Conservation (phyloP, 2,329 filamentous ascomycete genomes). For the Fusarium vanettenii region DNA sequence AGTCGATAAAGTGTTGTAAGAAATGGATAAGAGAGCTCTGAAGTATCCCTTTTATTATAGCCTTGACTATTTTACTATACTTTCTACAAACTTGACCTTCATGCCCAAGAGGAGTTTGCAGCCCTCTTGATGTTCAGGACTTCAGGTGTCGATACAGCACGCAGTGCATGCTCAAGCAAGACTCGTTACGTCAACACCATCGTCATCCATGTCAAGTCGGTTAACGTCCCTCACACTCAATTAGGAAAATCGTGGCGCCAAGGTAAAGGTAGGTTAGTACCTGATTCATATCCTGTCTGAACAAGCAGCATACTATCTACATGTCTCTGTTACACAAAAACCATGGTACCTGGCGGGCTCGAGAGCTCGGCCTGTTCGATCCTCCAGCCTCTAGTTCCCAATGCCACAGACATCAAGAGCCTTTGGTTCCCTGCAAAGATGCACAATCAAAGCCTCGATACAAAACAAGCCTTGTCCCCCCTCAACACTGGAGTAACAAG, state of each 20-base stretch:
- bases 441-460: conserved; percentile 13
- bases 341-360: conserved; percentile 15
- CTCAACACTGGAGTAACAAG: conserved; percentile 7
- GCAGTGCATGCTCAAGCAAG: background rate
- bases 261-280: background rate
- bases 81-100: too few species aligned
- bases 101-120: too few species aligned
- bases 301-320: conserved; percentile 22
- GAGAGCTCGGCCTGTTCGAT: conserved; percentile 24
- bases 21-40: too few species aligned
- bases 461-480: conserved; percentile 25
- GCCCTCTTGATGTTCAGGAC: too few species aligned
- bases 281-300: conserved; percentile 10
- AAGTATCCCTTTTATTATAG: too few species aligned
- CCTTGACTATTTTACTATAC: too few species aligned
- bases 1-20: too few species aligned
- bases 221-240: background rate
- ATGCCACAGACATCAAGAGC: conserved; percentile 20
- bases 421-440: conserved; percentile 13
- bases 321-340: conserved; percentile 6
- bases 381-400: conserved; percentile 39
- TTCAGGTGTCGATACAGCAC: background rate
- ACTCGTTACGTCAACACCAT: background rate
- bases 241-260: conserved; percentile 1
- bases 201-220: background rate